phyloP scores from a whole-genome alignment of 345 rosid genomes.

The Ceriops tagal region DNA sequence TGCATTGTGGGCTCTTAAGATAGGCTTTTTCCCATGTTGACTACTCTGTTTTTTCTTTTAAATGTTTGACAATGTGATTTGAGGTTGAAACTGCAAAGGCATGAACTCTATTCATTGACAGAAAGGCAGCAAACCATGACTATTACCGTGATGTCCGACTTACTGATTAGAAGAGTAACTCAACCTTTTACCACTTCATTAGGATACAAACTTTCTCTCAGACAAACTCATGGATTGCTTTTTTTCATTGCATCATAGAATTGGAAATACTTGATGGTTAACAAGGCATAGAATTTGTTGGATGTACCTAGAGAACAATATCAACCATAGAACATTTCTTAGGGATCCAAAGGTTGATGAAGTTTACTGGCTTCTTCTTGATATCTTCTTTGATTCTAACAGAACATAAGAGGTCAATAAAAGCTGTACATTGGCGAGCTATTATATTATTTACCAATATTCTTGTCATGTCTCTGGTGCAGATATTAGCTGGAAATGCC shows the following conservation, averaged over 20 bases:
- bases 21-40: too few species aligned
- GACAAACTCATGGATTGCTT: background rate
- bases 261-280: background rate
- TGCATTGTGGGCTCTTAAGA: background rate
- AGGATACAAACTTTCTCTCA: background rate
- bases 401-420: background rate
- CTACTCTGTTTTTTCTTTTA: too few species aligned
- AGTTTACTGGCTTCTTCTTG: background rate
- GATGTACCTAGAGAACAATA: background rate
- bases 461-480: slow-evolving; percentile 19
- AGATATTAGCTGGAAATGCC: slow-evolving; percentile 96
- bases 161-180: background rate
- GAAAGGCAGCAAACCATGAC: background rate
- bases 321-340: background rate
- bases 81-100: too few species aligned
- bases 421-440: slow-evolving; percentile 5
- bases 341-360: background rate
- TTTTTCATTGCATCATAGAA: background rate
- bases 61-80: too few species aligned
- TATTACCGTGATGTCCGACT: background rate
- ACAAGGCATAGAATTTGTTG: background rate
- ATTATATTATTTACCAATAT: slow-evolving; percentile 10
- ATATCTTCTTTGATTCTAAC: slow-evolving; percentile 1
- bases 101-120: background rate
- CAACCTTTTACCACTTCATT: background rate